These are phyloP conservation scores for Fusarium hostae DNA, from an alignment of 2,329 filamentous ascomycete species.

Conservation along the genomic window DNA sequence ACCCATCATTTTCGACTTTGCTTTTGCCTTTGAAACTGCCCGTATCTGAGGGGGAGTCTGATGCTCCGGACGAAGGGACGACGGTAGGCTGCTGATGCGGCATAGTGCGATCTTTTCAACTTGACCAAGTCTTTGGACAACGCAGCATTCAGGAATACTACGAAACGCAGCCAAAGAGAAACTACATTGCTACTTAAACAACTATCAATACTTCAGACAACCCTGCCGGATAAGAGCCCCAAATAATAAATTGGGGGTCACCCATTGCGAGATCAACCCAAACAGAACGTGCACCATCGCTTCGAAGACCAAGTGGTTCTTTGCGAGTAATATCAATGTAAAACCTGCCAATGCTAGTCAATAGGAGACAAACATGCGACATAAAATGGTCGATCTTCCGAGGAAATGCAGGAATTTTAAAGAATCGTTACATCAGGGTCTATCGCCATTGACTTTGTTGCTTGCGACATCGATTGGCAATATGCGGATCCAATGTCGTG, in stretches of 20 bases:
- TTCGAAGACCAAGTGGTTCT: background rate
- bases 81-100: background rate
- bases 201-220: fast-evolving
- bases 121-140: background rate
- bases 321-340: background rate
- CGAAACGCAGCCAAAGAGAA: no score
- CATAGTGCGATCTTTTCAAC: background rate
- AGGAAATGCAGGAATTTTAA: background rate
- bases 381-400: background rate
- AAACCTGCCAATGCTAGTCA: background rate
- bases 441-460: background rate
- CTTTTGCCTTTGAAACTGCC: background rate
- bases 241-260: background rate
- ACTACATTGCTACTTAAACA: background rate
- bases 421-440: background rate
- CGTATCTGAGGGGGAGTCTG: background rate
- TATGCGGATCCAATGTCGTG: background rate
- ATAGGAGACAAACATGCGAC: background rate
- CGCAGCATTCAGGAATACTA: background rate
- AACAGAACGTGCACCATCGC: background rate
- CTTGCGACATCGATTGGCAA: background rate
- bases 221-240: background rate
- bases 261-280: background rate
- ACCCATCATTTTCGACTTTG: background rate
- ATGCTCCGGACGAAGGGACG: background rate